Evolutionary conservation across 192 early-diverging fungal species (phyloP), one percentile per base, ranked within the genome.

Genomic region (Phlyctochytrium planicorne): DNA sequence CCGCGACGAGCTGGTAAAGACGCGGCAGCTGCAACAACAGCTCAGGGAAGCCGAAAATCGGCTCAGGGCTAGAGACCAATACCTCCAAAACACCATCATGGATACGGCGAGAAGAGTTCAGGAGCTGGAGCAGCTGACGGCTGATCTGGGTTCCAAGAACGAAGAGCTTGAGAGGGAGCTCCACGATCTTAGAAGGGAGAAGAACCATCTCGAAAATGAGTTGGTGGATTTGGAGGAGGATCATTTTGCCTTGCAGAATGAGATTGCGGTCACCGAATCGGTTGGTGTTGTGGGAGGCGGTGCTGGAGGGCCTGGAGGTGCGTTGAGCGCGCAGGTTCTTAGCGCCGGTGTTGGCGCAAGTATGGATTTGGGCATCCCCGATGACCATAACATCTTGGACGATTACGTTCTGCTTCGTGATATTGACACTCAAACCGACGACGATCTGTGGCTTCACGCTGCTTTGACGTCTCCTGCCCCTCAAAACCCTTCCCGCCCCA

Each of bases 61-160:
- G 12, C 65, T 78, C 27, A 12, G 63, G 1, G 63, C 62, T n/a
- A 53, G 76, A 10, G 76, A 78, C 50, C 20, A 32, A 47, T 78
- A 78, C 52, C 30, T 78, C 6, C 76, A 76, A 30, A 67, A 69
- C 37, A 62, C 76, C 37, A 78, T 78, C 53, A 72, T 75, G 16
- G 73, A 75, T 50, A 78, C 76, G 12, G 76, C 76, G 14, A 36
- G 59, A 30, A 62, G 60, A 17, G 68, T 75, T 0, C 35, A 68
- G 17, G 68, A 71, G 6, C 53, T 78, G 25, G 76, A 78, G 68
- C 67, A 76, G 37, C 25, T 30, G 1, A 52, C 74, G 30, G 37
- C 55, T 12, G 70, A 74, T 1, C 59, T 75, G 34, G 29, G 68
- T 16, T 25, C n/a, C 17, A 25, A 34, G 1, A 75, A 73, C 47